Conservation (phyloP, 352 stramenopile species). For the Pythium apleroticum region DNA sequence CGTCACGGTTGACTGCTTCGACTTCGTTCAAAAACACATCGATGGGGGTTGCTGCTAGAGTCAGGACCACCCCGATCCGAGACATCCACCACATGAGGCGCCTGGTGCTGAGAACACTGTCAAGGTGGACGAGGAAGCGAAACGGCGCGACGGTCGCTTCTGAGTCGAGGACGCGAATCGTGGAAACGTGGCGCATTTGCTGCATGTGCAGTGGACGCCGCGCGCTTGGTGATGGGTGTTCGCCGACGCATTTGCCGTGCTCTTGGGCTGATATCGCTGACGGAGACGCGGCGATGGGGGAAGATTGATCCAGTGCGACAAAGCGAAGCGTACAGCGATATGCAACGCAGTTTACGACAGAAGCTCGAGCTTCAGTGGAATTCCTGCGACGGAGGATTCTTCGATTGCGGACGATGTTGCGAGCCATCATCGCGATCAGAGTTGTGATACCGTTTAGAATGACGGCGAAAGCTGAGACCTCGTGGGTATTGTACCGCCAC, state of each 20-base stretch:
- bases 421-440: neutral
- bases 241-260: neutral
- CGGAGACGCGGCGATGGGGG: neutral
- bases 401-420: constrained; percentile 12
- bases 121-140: neutral
- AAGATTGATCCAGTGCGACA: neutral
- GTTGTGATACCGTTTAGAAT: constrained; percentile 12
- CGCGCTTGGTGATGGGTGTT: neutral
- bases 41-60: neutral
- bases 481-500: constrained; percentile 4
- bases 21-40: neutral
- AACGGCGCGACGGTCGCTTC: neutral
- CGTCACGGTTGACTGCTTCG: neutral
- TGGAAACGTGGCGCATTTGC: neutral
- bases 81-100: constrained; percentile 1
- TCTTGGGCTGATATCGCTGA: neutral
- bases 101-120: neutral
- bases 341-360: constrained; percentile 5
- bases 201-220: neutral
- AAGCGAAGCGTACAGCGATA: constrained; percentile 6
- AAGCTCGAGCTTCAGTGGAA: neutral
- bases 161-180: neutral
- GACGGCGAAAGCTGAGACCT: neutral
- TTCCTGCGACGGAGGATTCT: neutral
- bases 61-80: constrained; percentile 1